Base-by-base conservation (phyloP, 768 basidiomycete genomes). In the Pleurotus djamor region DNA sequence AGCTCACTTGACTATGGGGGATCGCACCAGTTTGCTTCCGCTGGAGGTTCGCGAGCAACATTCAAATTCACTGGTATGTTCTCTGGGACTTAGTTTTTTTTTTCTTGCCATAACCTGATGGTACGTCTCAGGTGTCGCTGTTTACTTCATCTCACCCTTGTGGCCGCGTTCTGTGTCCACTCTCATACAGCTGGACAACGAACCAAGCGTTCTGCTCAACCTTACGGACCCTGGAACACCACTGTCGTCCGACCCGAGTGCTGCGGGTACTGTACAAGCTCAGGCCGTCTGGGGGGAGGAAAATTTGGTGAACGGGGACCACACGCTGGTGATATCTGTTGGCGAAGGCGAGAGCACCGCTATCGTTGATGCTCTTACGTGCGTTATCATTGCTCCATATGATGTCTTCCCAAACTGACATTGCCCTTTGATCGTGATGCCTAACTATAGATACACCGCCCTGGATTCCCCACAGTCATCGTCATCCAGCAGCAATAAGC, bases 161-260 rank as follows among this genome's bases (percentile, higher is more conserved):
- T 82, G 79, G 79, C 80, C 80, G 13, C 81, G 79, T 65, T 57
- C 59, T 9, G 79, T 80, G 47, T 76, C 68, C 54, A 78, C 78
- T 1, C 71, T 73, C 5, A 51, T 81, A 4, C 71, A 72, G 3
- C 61, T 81, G 33, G 80, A 80, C 59, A 69, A 67, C 6, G 71
- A 70, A n/a, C 64, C 70, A 12, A 32, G 45, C 4, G 57, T 68
- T 1, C 66, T 76, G 41, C 65, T 80, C 48, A 75, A 80, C 63
- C 70, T 80, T 5, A 37, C 36, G 6, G 48, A 59, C 51, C 16
- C 35, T 10, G 5, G 16, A 16, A 14, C 21, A 10, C 6, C 48
- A 5, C 58, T 13, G 2, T 34, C 12, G 13, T 28, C 33, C 37
- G 37, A 35, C n/a, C 28, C 21, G 6, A 48, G 44, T 44, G 34